A percentile compares a stretch with the other conserved stretches of the same genome.
These are phyloP conservation scores for Dryas octopetala DNA, from an alignment of 306 rosid genomes.

Conservation along the genomic window DNA sequence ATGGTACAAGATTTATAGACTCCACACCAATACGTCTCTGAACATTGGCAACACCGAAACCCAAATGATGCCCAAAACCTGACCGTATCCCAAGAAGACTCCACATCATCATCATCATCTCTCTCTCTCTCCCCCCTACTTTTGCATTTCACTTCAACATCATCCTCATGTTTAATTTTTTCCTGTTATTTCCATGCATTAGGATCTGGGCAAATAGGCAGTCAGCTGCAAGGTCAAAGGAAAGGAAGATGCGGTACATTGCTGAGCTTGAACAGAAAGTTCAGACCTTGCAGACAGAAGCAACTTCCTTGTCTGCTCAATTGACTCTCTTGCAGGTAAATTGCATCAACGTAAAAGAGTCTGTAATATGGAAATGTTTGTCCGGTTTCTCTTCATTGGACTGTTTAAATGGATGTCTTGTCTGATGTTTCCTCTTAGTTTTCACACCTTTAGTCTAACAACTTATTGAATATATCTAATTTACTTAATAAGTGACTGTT, in stretches of 20 bases:
- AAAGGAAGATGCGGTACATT: constrained; percentile 97
- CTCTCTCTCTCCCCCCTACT: not conserved
- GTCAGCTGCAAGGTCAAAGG: constrained; percentile 97
- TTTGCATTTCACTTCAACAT: constrained; percentile 5
- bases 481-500: not conserved
- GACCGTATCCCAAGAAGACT: too few relatives aligned
- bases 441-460: too few relatives aligned
- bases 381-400: not conserved
- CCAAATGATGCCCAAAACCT: too few relatives aligned
- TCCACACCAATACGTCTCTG: too few relatives aligned
- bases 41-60: too few relatives aligned
- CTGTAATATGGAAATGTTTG: not conserved
- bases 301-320: constrained; percentile 93
- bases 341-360: not conserved
- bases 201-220: constrained; percentile 99
- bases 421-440: not conserved
- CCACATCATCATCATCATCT: too few relatives aligned
- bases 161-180: constrained; percentile 15
- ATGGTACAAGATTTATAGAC: too few relatives aligned
- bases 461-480: not conserved
- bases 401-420: not conserved
- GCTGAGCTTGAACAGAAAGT: constrained; percentile 95
- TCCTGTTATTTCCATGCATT: constrained; percentile 26
- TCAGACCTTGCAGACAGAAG: constrained; percentile 91
- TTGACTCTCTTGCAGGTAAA: constrained; percentile 85